These are phyloP conservation scores for Colletotrichum acutatum DNA, from an alignment of 2,329 filamentous ascomycete genomes.

Conservation along the genomic window DNA sequence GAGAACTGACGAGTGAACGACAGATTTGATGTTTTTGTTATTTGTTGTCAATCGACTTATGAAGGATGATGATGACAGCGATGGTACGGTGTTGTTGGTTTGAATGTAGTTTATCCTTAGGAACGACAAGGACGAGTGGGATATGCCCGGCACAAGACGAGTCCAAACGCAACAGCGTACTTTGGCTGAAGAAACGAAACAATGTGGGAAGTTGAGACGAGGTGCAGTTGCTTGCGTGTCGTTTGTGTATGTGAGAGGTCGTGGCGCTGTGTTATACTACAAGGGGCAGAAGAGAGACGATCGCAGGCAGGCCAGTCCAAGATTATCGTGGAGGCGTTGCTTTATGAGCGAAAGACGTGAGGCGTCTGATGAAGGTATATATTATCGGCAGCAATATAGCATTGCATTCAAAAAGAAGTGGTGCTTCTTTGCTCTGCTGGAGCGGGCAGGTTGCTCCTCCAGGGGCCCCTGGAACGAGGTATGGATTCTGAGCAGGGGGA, in stretches of 20 bases:
- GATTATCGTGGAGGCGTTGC: constrained; percentile 35
- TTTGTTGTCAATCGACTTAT: not conserved
- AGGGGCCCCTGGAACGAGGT: constrained; percentile 28
- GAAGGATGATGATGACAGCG: constrained; percentile 18
- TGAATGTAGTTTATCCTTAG: not conserved
- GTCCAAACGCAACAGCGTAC: constrained; percentile 16
- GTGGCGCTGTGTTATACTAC: constrained; percentile 30
- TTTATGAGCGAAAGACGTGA: constrained; percentile 32
- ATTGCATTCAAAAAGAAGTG: constrained; percentile 33
- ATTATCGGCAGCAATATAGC: constrained; percentile 39
- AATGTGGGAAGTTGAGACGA: constrained; percentile 30
- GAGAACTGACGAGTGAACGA: not conserved
- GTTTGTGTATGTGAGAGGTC: constrained; percentile 15
- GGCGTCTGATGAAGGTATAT: constrained; percentile 39
- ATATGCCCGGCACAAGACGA: constrained; percentile 9
- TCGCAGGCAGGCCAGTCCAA: constrained; percentile 23
- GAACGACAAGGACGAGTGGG: constrained; percentile 12
- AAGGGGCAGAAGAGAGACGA: constrained; percentile 19
- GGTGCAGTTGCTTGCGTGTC: constrained; percentile 19
- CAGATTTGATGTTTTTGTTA: not conserved
- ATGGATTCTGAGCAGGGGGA: constrained; percentile 37
- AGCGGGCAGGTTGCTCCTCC: constrained; percentile 15
- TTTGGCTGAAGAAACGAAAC: constrained; percentile 30
- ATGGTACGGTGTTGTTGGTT: not conserved
- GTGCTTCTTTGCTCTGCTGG: constrained; percentile 29